These are phyloP conservation scores for Ceratobasidium sp. DNA, from an alignment of 1,284 basidiomycete species.

Conservation along the genomic window DNA sequence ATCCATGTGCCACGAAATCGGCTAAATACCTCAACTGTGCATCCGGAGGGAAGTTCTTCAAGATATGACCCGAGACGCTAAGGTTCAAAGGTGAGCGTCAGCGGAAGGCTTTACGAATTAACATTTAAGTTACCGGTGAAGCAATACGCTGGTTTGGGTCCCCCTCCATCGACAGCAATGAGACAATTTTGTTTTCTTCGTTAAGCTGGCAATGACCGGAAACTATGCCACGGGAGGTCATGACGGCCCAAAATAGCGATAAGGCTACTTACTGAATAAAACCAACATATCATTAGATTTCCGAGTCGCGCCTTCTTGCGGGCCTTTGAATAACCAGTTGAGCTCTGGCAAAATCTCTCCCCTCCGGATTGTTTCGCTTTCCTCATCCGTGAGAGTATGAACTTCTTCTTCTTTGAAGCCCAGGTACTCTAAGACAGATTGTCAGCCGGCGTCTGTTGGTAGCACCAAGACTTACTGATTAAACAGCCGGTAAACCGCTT, in stretches of 20 bases:
- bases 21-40: conserved; percentile 2
- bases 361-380: no score
- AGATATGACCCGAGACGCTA: conserved; percentile 5
- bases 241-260: not conserved
- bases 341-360: not conserved
- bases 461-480: not conserved
- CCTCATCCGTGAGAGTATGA: not conserved
- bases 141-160: not conserved
- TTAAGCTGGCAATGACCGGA: not conserved
- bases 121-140: not conserved
- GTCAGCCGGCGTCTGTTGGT: not conserved
- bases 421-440: not conserved
- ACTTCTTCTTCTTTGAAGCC: not conserved
- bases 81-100: not conserved
- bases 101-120: no score
- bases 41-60: conserved; percentile 1
- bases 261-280: conserved; percentile 5
- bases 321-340: conserved; percentile 3
- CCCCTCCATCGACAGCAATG: not conserved
- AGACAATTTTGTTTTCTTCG: not conserved
- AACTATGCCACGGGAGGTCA: not conserved
- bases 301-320: not conserved
- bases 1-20: not conserved
- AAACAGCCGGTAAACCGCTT: conserved; percentile 10
- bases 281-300: not conserved